Base-by-base conservation (phyloP, 495 filamentous ascomycete species). In the Chaetomidium leptoderma region DNA sequence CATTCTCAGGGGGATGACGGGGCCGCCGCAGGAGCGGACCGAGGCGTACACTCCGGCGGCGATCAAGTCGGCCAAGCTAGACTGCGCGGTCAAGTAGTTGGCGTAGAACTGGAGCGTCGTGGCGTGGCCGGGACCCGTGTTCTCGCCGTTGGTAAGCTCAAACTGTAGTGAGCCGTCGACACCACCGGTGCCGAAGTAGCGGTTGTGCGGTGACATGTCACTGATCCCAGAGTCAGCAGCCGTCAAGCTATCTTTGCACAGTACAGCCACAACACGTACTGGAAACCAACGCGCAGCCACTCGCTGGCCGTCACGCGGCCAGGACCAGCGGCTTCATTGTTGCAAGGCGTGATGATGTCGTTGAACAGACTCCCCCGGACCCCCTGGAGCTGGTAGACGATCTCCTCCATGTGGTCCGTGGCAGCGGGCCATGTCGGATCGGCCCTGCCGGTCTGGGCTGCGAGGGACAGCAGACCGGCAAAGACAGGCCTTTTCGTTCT, bases 341-440 rank as follows among this genome's bases (percentile, higher is more conserved):
- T 73, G 66, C 83, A 86, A 6, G 83, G 83, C 36, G 73, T 81
- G 47, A 86, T 78, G 21, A 76, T 73, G 42, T 77, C 74, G 48
- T 77, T 74, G 60, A 86, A 84, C 51, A 77, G 66, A 57, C 82
- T 71, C 23, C 71, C 72, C 44, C 73, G 75, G 57, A 81, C 78
- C 0, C 80, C 81, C 23, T 76, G 68, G 30, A 79, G 78, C 58
- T 83, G 76, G 60, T 78, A 81, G 71, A 84, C 77, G 54, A 86
- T 80, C 68, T 84, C 82, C 66, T 86, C 82, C 63, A 86, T 70
- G 68, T 86, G 82, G 60, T 86, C 83, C 5, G 76, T 78, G 0
- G 74, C 65, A 7, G 79, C 73, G 6, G 83, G 83, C 83, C 83
- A 86, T 68, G 81, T 86, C 35, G 80, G 80, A 57, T 78, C 75